phyloP scores from a whole-genome alignment of 352 stramenopile genomes.

The Phytophthora lateralis region DNA sequence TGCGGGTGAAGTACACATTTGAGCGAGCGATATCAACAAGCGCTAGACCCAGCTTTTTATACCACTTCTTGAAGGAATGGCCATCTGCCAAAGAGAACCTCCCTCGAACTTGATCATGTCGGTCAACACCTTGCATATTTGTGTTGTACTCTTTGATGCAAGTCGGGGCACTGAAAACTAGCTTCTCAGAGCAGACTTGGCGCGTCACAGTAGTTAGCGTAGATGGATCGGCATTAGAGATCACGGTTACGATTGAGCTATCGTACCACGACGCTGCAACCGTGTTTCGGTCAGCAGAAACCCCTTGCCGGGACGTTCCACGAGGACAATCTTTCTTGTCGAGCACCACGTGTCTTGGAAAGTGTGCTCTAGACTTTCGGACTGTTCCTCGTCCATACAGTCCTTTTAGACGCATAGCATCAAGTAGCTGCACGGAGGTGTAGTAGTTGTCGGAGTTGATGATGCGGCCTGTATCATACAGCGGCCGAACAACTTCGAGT shows the following conservation, averaged over 20 bases:
- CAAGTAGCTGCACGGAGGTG: too few relatives aligned
- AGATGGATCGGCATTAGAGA: conserved; percentile 30
- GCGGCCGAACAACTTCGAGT: too few relatives aligned
- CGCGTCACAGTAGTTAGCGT: neutral
- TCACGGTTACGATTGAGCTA: conserved; percentile 17
- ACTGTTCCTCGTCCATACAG: too few relatives aligned
- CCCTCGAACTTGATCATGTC: conserved; percentile 26
- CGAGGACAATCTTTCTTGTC: conserved; percentile 17
- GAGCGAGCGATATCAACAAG: neutral
- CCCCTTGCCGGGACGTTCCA: conserved; percentile 17
- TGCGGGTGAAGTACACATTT: conserved; percentile 17
- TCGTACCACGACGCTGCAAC: conserved; percentile 33
- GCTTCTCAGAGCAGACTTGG: too few relatives aligned
- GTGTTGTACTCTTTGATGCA: conserved; percentile 14
- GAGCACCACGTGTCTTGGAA: conserved; percentile 20
- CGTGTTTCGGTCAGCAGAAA: conserved; percentile 16
- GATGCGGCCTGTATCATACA: too few relatives aligned
- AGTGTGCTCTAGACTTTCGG: conserved; percentile 4
- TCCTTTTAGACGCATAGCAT: too few relatives aligned
- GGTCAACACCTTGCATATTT: too few relatives aligned
- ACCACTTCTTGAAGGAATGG: conserved; percentile 15
- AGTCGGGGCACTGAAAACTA: conserved; percentile 17
- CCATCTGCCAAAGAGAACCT: conserved; percentile 35
- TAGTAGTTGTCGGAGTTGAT: too few relatives aligned
- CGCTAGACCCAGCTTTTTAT: too few relatives aligned